Evolutionary conservation across 192 early-diverging fungal species (phyloP), one percentile per base, ranked within the genome.

Genomic region (Kappamyces sp.): DNA sequence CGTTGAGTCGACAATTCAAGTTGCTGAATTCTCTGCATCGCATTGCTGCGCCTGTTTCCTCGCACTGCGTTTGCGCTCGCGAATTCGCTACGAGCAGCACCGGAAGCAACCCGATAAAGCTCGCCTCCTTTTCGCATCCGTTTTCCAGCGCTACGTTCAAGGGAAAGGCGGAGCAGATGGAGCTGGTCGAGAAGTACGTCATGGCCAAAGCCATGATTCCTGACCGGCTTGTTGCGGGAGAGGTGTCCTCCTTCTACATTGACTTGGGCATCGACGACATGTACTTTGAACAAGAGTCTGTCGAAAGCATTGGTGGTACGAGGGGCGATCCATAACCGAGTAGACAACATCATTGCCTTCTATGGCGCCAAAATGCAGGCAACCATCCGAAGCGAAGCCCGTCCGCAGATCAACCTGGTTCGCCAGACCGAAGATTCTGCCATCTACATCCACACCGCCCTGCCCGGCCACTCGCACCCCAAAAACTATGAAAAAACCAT

Each of bases 231-330:
- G 93, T 96, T 59, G 67, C 86, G 49, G 85, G 86, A 50, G 93
- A 98, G 72, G 89, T 96, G 46, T 73, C 73, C 9, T 98, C 93
- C 92, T 98, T 98, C 81, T 98, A 96, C 79, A 91, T 88, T 54
- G 91, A 95, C 65, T 86, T 98, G 39, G 92, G 92, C 49, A 93
- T 98, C 62, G 95, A 98, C 71, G 95, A 98, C 81, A 87, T 91
- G 80, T 98, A 98, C 82, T 98, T 98, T 75, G 84, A 88, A 70
- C 76, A 86, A 43, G 93, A 98, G 81, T 76, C 76, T 33, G 85
- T 92, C 36, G 89, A 91, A 51, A 87, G 88, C 36, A 91, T 98
- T 58, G 91, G 89, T 22, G 22, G 22, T 22, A 22, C 22, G 22
- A 22, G 22, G 22, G 22, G 22, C 22, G 22, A 22, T 22, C 22